Evolutionary conservation across 1,139 yeast genomes (phyloP), one percentile per base, ranked within the genome.

Genomic region (Martiniozyma asiatica): DNA sequence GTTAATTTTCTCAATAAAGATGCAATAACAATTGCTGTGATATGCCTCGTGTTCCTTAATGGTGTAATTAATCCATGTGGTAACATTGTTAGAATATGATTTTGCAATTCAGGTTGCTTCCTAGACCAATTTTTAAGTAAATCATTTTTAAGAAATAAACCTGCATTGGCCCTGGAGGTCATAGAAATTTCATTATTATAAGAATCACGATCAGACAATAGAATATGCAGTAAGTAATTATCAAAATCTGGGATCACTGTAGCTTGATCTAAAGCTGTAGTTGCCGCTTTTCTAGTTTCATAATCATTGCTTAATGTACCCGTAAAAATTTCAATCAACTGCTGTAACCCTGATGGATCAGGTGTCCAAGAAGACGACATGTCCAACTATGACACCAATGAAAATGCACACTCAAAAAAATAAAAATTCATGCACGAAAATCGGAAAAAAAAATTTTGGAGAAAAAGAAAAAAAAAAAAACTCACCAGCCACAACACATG

Each of bases 1-100:
- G 94, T 93, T 29, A 73, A 69, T n/a, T 71, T 61, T 7, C 79
- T 64, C 43, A 87, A 79, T 24, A 89, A 57, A 0, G 94, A 68
- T 2, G 97, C 81, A 31, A 89, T 75, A 32, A 85, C 94, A 48
- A 77, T 87, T 26, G 97, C 95, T 10, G 95, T 76, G 38, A 87
- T 82, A 48, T 81, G 84, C 39, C 94, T 67, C 16, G 87, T 81
- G 46, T 81, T 58, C 13, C 60, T 52, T 38, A 72, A 73, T 1
- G 58, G 46, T 34, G 72, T 80, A 29, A 68, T 52, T 31, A 89
- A 62, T 2, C 96, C 98, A 33, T 65, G 63, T 22, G 82, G 56
- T 16, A 85, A 63, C 41, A 73, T 62, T n/a, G 63, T 58, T 43
- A 80, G 63, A 19, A 85, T 58, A 47, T 75, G 79, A 14, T 57